A percentile compares a stretch with the other conserved stretches of the same genome.
Conservation (phyloP, 208 protist species). For the Ichthyophonus hoferi region DNA sequence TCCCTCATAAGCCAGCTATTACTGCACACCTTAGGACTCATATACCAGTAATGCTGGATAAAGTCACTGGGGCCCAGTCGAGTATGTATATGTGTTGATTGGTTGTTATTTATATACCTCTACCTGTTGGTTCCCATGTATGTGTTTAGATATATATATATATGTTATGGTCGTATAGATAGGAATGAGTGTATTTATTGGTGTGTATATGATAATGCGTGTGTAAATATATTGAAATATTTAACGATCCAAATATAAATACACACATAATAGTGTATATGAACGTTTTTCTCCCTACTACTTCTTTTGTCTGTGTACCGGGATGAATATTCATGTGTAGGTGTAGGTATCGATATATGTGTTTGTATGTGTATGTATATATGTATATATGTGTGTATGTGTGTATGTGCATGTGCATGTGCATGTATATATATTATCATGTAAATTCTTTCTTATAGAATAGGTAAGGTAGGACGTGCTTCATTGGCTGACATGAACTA, state of each 20-base stretch:
- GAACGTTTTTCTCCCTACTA: too few relatives aligned
- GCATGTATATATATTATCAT: neutral
- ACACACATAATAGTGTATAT: too few relatives aligned
- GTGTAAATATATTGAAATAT: too few relatives aligned
- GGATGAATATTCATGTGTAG: neutral
- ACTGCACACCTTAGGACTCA: neutral
- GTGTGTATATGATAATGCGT: too few relatives aligned
- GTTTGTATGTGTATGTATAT: neutral
- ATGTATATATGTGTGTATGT: conserved; percentile 1
- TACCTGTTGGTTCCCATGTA: neutral
- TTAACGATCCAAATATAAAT: too few relatives aligned
- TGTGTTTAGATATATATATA: neutral
- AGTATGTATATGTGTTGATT: neutral
- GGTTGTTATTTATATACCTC: neutral
- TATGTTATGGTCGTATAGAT: neutral
- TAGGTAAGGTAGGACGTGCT: too few relatives aligned
- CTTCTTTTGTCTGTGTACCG: too few relatives aligned
- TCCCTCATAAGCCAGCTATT: neutral
- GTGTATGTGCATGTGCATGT: neutral
- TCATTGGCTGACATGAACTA: too few relatives aligned
- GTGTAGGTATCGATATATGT: neutral
- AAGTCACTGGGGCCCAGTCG: neutral
- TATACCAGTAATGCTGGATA: neutral
- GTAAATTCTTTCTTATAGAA: too few relatives aligned
- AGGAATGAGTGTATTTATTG: neutral